phyloP scores from a whole-genome alignment of 192 early-diverging fungal species.

The Rhizoclosmatium sp. region DNA sequence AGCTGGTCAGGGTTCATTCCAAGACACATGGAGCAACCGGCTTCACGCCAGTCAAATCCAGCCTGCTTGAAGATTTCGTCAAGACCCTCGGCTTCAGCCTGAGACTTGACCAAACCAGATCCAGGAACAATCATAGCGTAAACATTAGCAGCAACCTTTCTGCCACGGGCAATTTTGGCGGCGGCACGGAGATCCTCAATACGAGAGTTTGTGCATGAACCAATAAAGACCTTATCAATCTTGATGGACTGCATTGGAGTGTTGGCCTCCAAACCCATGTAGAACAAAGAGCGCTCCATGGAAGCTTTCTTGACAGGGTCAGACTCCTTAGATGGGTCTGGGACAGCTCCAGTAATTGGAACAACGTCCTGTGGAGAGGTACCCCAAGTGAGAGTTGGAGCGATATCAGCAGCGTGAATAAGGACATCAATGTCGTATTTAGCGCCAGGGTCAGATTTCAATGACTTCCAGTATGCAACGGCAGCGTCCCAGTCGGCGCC shows the following conservation, averaged over 20 bases:
- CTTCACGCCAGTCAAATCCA: constrained; percentile 77
- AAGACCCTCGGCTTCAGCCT: constrained; percentile 75
- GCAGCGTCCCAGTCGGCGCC: constrained; percentile 69
- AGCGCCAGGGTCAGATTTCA: constrained; percentile 67
- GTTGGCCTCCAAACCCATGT: constrained; percentile 72
- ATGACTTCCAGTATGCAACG: constrained; percentile 66
- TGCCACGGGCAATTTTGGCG: constrained; percentile 65
- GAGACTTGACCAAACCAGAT: constrained; percentile 74
- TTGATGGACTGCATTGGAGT: constrained; percentile 61
- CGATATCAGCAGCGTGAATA: constrained; percentile 64
- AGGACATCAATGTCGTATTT: constrained; percentile 69
- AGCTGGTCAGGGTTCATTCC: constrained; percentile 81
- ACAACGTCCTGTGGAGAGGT: constrained; percentile 74
- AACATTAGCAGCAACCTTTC: constrained; percentile 65
- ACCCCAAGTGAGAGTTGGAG: constrained; percentile 75
- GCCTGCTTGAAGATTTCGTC: constrained; percentile 73
- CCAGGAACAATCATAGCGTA: constrained; percentile 76
- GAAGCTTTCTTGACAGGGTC: constrained; percentile 56
- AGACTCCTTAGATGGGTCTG: constrained; percentile 58
- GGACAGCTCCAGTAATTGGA: constrained; percentile 66
- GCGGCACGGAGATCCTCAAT: constrained; percentile 76
- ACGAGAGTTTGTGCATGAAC: constrained; percentile 76
- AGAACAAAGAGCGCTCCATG: constrained; percentile 63
- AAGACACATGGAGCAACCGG: constrained; percentile 76
- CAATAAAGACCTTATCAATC: constrained; percentile 79